These are phyloP conservation scores for Phytophthora uliginosa DNA, from an alignment of 352 stramenopile species.

Conservation along the genomic window DNA sequence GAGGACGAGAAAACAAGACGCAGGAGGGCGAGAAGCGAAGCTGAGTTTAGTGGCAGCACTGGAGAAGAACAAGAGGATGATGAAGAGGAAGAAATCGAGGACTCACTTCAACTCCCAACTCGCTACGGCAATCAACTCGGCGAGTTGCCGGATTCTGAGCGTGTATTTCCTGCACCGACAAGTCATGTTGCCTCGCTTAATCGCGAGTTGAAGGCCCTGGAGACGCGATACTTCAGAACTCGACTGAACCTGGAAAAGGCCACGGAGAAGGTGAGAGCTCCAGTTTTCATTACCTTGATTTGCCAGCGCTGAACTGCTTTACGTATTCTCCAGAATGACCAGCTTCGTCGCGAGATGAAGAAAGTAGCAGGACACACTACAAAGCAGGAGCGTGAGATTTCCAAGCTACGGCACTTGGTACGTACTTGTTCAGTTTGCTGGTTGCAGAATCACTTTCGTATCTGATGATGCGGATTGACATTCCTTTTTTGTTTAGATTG, in stretches of 20 bases:
- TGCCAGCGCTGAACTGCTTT: not conserved
- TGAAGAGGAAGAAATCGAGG: constrained; percentile 12
- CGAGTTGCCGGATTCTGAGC: constrained; percentile 43
- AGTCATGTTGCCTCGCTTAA: constrained; percentile 75
- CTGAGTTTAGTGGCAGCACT: constrained; percentile 3
- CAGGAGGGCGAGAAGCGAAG: not conserved
- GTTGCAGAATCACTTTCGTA: not conserved
- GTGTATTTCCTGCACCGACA: constrained; percentile 44
- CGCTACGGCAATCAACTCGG: constrained; percentile 28
- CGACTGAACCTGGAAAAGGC: constrained; percentile 77
- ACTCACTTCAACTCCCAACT: constrained; percentile 3
- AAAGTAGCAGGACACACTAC: constrained; percentile 38
- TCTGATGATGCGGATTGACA: constrained; percentile 4
- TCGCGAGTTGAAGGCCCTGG: constrained; percentile 76
- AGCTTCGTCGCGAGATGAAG: constrained; percentile 66
- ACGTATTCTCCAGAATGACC: constrained; percentile 49
- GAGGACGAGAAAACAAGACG: constrained; percentile 11
- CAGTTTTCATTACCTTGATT: not conserved
- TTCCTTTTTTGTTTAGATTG: constrained; percentile 46
- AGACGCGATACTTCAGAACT: constrained; percentile 84
- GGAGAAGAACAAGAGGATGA: constrained; percentile 5
- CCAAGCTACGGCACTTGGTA: constrained; percentile 72
- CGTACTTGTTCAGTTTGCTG: not conserved
- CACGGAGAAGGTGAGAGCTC: constrained; percentile 55
- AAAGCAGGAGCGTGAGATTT: constrained; percentile 71